Conservation (phyloP, 805 yeast genomes). For the Saturnispora besseyi region DNA sequence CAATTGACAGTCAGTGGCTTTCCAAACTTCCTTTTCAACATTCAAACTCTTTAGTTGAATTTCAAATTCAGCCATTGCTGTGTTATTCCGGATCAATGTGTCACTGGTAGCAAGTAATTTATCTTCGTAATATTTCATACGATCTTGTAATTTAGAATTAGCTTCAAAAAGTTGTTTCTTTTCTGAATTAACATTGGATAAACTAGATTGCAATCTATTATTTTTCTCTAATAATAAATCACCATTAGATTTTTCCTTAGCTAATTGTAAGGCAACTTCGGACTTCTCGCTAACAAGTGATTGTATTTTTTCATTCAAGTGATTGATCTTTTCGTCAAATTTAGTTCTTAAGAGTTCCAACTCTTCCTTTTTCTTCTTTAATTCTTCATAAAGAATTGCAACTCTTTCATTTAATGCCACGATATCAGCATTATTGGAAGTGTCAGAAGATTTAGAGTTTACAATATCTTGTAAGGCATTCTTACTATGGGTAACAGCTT, state of each 20-base stretch:
- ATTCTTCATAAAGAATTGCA: constrained; percentile 20
- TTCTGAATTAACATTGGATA: constrained; percentile 36
- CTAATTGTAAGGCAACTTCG: constrained; percentile 38
- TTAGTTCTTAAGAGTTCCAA: constrained; percentile 34
- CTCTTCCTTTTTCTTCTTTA: constrained; percentile 29
- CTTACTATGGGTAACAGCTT: constrained; percentile 53
- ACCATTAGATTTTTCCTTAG: constrained; percentile 46
- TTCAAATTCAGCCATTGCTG: constrained; percentile 35
- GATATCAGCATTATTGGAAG: constrained; percentile 12
- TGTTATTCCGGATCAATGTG: constrained; percentile 46
- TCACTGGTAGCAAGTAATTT: constrained; percentile 40
- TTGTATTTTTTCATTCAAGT: constrained; percentile 40
- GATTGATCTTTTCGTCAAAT: constrained; percentile 34
- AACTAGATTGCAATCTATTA: constrained; percentile 32
- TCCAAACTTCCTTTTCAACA: constrained; percentile 47
- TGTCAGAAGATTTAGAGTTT: constrained; percentile 24
- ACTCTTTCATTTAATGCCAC: constrained; percentile 20
- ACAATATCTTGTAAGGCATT: constrained; percentile 44
- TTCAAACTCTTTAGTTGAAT: constrained; percentile 39
- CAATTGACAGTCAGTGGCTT: constrained; percentile 40
- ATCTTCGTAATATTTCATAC: constrained; percentile 38
- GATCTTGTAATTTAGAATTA: constrained; percentile 33
- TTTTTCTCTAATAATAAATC: constrained; percentile 46
- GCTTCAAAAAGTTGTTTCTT: constrained; percentile 35
- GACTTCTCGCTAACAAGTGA: constrained; percentile 34